Base-by-base conservation (phyloP, 257 asterid species). In the Petunia secreta region DNA sequence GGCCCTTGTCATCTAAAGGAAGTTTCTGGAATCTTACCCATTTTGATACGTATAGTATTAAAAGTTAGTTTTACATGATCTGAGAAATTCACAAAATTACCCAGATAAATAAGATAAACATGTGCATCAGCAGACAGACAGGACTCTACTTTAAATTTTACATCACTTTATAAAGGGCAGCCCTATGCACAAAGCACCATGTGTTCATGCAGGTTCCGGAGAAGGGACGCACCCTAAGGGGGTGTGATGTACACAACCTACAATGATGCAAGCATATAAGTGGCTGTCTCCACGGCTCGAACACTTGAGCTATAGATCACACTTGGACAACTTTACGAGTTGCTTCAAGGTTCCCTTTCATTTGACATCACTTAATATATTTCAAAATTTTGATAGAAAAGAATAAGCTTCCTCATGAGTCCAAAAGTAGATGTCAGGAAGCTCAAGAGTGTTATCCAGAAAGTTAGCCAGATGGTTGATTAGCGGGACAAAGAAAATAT, bases 101-200 rank as follows among this genome's bases (percentile, higher is more conserved):
- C 41, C 9, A 69, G 77, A 46, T 69, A n/a, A 69, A 69, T 44
- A 34, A 25, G 59, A 46, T 71, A 71, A 9, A 71, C 43, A 50
- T 71, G 77, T 25, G 77, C 60, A 71, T 37, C 44, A 71, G 43
- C 77, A 71, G 43, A 58, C 77, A 71, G 43, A 58, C 41, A 25
- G 10, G 60, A 25, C 34, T 71, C 6, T 43, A 71, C 5, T 48
- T 44, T 44, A 57, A 68, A 44, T 44, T 4, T 68, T 8, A 25
- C 13, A 48, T 25, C 40, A 48, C 34, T 48, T 69, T 25, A 25
- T 25, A 25, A 25, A 25, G 25, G 25, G 25, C 25, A 25, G 25
- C 25, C 25, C 25, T 25, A 25, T 25, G 25, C 25, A 25, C 25
- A 25, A 25, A 25, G 25, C 25, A 25, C 25, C 25, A 25, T 25